These are phyloP conservation scores for Tubosaeta brunneosetosa DNA, from an alignment of 768 basidiomycete genomes.

Conservation along the genomic window DNA sequence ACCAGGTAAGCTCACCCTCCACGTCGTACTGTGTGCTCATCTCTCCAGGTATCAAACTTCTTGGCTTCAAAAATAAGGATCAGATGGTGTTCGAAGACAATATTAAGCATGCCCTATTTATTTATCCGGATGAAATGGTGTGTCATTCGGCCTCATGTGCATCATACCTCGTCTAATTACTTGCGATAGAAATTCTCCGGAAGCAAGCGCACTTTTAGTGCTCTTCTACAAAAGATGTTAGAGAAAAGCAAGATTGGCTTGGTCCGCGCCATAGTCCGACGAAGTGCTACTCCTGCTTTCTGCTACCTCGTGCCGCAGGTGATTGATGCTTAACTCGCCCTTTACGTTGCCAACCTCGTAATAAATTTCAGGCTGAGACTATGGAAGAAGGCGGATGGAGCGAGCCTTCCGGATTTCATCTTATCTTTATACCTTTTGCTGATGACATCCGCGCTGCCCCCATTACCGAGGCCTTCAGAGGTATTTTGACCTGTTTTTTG, in stretches of 20 bases:
- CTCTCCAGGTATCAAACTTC: constrained; percentile 70
- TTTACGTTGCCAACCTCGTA: neutral
- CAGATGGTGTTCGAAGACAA: constrained; percentile 84
- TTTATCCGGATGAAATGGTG: constrained; percentile 90
- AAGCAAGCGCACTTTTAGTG: constrained; percentile 87
- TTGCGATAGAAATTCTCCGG: constrained; percentile 68
- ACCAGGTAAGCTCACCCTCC: constrained; percentile 48
- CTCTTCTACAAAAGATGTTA: constrained; percentile 77
- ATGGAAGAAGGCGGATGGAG: constrained; percentile 66
- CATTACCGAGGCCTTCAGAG: constrained; percentile 58
- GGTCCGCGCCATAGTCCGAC: constrained; percentile 63
- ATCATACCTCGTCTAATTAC: neutral
- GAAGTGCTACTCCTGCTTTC: constrained; percentile 72
- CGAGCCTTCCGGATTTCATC: constrained; percentile 87
- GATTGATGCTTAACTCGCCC: neutral
- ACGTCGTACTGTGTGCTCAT: neutral
- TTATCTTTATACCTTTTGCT: constrained; percentile 89
- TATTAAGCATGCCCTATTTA: constrained; percentile 84
- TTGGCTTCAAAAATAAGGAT: constrained; percentile 80
- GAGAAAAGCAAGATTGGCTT: constrained; percentile 79
- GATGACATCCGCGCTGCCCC: constrained; percentile 88
- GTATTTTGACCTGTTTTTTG: constrained; percentile 33
- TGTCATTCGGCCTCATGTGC: constrained; percentile 11
- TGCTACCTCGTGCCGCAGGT: constrained; percentile 89
- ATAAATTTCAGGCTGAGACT: constrained; percentile 55